Evolutionary conservation across 371 early-diverging fungal genomes (phyloP).

Genomic region (Basidiobolus meristosporus): DNA sequence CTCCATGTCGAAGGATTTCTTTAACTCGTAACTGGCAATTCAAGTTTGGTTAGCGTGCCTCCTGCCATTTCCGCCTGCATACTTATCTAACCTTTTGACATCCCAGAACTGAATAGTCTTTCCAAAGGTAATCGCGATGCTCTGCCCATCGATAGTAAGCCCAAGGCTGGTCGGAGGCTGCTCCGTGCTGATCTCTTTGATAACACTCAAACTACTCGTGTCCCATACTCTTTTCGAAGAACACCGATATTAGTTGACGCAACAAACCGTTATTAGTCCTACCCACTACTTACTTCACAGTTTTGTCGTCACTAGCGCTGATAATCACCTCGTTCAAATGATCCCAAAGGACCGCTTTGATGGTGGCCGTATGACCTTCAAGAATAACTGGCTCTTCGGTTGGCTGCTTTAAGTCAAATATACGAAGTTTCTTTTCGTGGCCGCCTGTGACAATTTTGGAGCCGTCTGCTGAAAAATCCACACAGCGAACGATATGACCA

Average conservation of each 20-base stretch:
- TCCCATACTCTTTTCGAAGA: constrained; percentile 53
- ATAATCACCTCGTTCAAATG: constrained; percentile 26
- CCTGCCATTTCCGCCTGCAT: no score
- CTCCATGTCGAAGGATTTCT: constrained; percentile 26
- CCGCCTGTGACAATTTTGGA: constrained; percentile 61
- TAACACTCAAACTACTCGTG: constrained; percentile 34
- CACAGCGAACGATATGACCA: constrained; percentile 61
- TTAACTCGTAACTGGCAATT: constrained; percentile 27
- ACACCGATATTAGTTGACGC: no score
- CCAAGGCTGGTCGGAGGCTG: constrained; percentile 44
- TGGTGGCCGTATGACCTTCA: constrained; percentile 34
- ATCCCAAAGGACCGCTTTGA: constrained; percentile 55
- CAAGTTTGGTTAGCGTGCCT: no score
- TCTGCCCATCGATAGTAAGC: constrained; percentile 41
- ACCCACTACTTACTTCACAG: constrained; percentile 16
- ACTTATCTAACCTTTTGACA: constrained; percentile 11
- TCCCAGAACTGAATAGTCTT: constrained; percentile 55
- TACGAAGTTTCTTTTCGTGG: constrained; percentile 49
- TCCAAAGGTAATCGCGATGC: constrained; percentile 51
- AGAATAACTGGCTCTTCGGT: constrained; percentile 23
- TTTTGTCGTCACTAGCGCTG: constrained; percentile 38
- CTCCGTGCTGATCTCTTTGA: constrained; percentile 29
- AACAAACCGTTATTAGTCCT: constrained; percentile 1
- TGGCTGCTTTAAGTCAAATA: constrained; percentile 56
- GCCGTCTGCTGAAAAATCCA: constrained; percentile 48